Conservation (phyloP, 768 basidiomycete genomes). For the Leccinum subgranulosum region DNA sequence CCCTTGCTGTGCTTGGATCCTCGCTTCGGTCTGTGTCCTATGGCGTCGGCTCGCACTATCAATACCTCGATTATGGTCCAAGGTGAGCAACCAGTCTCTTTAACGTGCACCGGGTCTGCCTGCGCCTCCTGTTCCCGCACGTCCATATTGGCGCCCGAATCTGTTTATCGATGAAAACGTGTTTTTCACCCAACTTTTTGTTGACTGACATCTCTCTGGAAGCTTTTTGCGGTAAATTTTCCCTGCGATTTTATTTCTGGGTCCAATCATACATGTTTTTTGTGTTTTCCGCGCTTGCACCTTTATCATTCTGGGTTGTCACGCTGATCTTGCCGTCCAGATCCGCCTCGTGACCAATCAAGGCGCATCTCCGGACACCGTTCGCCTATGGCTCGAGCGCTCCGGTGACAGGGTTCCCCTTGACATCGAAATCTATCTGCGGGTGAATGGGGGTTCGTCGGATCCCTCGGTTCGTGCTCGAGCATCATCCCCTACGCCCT, state of each 20-base stretch:
- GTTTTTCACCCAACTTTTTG: constrained; percentile 2
- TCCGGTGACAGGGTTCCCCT: constrained; percentile 68
- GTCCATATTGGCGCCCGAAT: constrained; percentile 16
- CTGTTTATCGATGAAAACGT: constrained; percentile 16
- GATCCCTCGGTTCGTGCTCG: constrained; percentile 21
- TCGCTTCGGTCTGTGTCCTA: constrained; percentile 61
- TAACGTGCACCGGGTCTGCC: neutral
- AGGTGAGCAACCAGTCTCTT: constrained; percentile 44
- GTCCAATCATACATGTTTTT: neutral
- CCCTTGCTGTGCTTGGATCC: constrained; percentile 74
- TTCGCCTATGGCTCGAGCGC: constrained; percentile 80
- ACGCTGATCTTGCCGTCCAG: constrained; percentile 33
- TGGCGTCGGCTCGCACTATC: constrained; percentile 66
- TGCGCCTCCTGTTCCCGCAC: constrained; percentile 3
- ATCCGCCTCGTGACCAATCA: constrained; percentile 73
- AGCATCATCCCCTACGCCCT: constrained; percentile 30
- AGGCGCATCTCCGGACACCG: constrained; percentile 68
- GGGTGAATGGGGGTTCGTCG: constrained; percentile 38
- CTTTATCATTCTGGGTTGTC: neutral
- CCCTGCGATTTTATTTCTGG: neutral
- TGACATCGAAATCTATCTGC: constrained; percentile 78
- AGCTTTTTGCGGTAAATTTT: neutral
- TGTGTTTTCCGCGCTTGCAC: constrained; percentile 3
- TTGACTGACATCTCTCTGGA: neutral
- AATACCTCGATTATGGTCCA: constrained; percentile 75